A percentile compares a stretch with the other conserved stretches of the same genome.
Evolutionary conservation across 345 rosid species (phyloP).

Genomic region (Kandelia obovata): DNA sequence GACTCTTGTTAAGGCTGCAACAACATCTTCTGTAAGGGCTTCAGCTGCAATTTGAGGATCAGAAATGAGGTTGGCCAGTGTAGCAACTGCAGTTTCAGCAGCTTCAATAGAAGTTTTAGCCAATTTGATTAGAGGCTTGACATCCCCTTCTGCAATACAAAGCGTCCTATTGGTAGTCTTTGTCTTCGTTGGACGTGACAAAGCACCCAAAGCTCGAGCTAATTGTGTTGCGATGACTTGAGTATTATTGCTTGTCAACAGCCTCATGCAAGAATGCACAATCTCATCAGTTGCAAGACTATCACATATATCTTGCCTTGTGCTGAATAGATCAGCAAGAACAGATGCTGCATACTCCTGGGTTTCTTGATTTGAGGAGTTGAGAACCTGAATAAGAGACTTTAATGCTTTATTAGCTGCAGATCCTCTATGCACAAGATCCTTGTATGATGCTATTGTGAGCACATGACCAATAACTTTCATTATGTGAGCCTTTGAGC

Average conservation of each 20-base stretch:
- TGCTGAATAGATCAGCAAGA: conserved; percentile 74
- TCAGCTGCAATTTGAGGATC: conserved; percentile 71
- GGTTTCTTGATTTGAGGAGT: conserved; percentile 67
- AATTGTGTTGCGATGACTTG: conserved; percentile 70
- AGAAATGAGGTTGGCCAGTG: conserved; percentile 76
- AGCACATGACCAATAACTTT: conserved; percentile 79
- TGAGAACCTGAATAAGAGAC: conserved; percentile 64
- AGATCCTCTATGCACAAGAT: conserved; percentile 59
- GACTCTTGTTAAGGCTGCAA: conserved; percentile 72
- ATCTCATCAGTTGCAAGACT: conserved; percentile 67
- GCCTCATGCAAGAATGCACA: conserved; percentile 61
- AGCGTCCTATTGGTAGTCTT: conserved; percentile 49
- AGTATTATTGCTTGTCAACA: conserved; percentile 57
- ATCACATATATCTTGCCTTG: conserved; percentile 76
- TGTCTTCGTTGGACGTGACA: conserved; percentile 64
- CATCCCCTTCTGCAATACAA: conserved; percentile 59
- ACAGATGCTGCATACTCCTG: conserved; percentile 78
- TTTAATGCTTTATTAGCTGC: conserved; percentile 77
- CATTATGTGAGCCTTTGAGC: conserved; percentile 58
- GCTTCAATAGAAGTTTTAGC: conserved; percentile 65
- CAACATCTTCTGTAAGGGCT: conserved; percentile 77
- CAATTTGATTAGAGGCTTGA: conserved; percentile 62
- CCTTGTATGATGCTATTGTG: conserved; percentile 54
- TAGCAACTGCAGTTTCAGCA: conserved; percentile 79
- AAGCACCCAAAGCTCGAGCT: conserved; percentile 71